A percentile compares a stretch with the other conserved stretches of the same genome.
These are phyloP conservation scores for Mycena haematopus DNA, from an alignment of 768 basidiomycete species.

Conservation along the genomic window DNA sequence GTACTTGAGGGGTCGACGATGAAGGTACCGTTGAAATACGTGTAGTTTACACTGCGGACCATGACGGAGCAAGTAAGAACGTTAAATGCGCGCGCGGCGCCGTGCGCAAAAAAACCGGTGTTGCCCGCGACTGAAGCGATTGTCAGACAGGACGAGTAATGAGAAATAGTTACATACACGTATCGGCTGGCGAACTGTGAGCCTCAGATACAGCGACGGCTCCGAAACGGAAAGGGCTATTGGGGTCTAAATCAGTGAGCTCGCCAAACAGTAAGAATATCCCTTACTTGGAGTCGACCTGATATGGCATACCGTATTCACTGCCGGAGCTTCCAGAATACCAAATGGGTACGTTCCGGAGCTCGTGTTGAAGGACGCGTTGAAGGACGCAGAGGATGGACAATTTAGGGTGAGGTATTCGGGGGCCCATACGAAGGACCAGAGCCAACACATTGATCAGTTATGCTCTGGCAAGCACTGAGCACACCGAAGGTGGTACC, in stretches of 20 bases:
- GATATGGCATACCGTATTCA: slow-evolving; percentile 6
- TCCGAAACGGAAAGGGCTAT: slow-evolving; percentile 29
- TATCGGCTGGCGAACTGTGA: slow-evolving; percentile 5
- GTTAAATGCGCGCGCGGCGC: slow-evolving; percentile 13
- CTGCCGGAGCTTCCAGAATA: slow-evolving; percentile 18
- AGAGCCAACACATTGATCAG: slow-evolving; percentile 19
- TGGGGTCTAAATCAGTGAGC: not conserved
- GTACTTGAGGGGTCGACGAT: slow-evolving; percentile 19
- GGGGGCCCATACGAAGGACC: slow-evolving; percentile 9
- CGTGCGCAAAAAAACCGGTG: slow-evolving; percentile 27
- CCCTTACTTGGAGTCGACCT: slow-evolving; percentile 22
- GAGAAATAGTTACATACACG: slow-evolving; percentile 8
- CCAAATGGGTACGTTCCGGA: slow-evolving; percentile 15
- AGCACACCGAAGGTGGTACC: slow-evolving; percentile 19
- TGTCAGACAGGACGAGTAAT: not conserved
- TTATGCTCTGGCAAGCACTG: slow-evolving; percentile 23
- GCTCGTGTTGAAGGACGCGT: slow-evolving; percentile 17
- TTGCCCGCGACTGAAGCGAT: slow-evolving; percentile 13
- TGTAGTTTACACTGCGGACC: slow-evolving; percentile 25
- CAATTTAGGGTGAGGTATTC: slow-evolving; percentile 15
- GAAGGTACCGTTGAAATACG: slow-evolving; percentile 26
- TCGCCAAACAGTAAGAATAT: not conserved
- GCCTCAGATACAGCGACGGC: slow-evolving; percentile 25
- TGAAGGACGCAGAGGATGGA: slow-evolving; percentile 22
- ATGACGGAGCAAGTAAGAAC: slow-evolving; percentile 26